Evolutionary conservation across 306 rosid species (phyloP), one percentile per base, ranked within the genome.

Genomic region (Dicorynia guianensis): DNA sequence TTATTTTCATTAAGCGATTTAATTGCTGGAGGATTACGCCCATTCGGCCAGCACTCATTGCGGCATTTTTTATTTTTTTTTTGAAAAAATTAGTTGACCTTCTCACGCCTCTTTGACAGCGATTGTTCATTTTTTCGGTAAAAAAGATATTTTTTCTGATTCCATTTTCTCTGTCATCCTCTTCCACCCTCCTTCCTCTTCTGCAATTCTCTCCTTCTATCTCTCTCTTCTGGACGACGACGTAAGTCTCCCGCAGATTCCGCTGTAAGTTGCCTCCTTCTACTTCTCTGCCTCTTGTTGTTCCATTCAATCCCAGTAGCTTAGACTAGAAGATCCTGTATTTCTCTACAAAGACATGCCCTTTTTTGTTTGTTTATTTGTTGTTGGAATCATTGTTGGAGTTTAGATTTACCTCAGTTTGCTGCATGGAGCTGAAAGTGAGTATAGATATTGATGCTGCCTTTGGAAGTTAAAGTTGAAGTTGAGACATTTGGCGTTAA

Each of bases 311-410:
- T n/a, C 40, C 0, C 47, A 36, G 14, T 42, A 19, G 30, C 30
- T 25, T 25, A 25, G 30, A 13, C 46, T 63, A 39, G 11, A 64
- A 53, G 81, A 59, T 76, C 87, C 36, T 40, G 5, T 7, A 1
- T 61, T 76, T 67, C 19, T 72, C 54, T 54, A 14, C 52, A 46
- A 76, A 84, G 80, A 5, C 8, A 40, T 55, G 66, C 7, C 8
- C 34, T 35, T 4, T 35, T 4, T 34, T 14, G 42, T n/a, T 9
- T 4, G 20, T 64, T 75, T 53, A 19, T 1, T 5, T 58, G 46
- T 67, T 54, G 17, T 56, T 33, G 47, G 71, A 62, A 78, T 76
- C 71, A 20, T 35, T 20, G 63, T 33, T 62, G 12, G n/a, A 65
- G 18, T 73, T 72, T 58, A 36, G 56, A 42, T 60, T 67, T 58